Evolutionary conservation across 1,284 basidiomycete species (phyloP).

Genomic region (Malassezia japonica): DNA sequence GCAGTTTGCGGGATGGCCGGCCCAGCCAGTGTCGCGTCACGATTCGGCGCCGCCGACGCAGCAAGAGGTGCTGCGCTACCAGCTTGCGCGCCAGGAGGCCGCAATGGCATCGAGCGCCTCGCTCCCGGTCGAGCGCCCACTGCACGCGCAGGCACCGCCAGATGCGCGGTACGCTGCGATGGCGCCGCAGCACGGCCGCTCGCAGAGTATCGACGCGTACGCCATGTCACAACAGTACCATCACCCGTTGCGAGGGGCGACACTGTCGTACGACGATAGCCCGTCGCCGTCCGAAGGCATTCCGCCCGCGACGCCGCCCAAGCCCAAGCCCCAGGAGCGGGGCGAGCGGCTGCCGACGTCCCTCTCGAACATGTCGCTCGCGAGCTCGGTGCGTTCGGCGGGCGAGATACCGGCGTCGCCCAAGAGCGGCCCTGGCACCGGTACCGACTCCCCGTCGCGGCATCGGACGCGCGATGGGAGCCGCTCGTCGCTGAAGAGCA

Average conservation of each 20-base stretch:
- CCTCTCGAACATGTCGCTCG: not conserved
- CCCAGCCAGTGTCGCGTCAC: too few relatives aligned
- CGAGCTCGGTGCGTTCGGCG: not conserved
- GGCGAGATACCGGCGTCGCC: not conserved
- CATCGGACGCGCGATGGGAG: not conserved
- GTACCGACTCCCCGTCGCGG: not conserved
- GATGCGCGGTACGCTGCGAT: not conserved
- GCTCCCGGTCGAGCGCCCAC: not conserved
- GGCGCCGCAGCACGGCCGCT: not conserved
- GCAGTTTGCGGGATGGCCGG: too few relatives aligned
- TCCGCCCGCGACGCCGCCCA: not conserved
- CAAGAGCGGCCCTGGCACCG: not conserved
- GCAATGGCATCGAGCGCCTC: too few relatives aligned
- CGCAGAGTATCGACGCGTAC: not conserved
- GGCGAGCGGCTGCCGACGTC: not conserved
- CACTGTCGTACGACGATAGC: not conserved
- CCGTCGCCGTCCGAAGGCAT: not conserved
- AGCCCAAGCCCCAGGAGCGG: not conserved
- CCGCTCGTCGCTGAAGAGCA: constrained; percentile 38
- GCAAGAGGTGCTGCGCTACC: too few relatives aligned
- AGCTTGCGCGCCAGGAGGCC: too few relatives aligned
- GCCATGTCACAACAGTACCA: not conserved
- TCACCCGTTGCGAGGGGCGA: not conserved
- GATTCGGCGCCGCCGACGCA: not conserved
- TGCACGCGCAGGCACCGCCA: too few relatives aligned